Evolutionary conservation across 176 grass and related monocot species (phyloP).

Genomic region (Bonia amplexicaulis): DNA sequence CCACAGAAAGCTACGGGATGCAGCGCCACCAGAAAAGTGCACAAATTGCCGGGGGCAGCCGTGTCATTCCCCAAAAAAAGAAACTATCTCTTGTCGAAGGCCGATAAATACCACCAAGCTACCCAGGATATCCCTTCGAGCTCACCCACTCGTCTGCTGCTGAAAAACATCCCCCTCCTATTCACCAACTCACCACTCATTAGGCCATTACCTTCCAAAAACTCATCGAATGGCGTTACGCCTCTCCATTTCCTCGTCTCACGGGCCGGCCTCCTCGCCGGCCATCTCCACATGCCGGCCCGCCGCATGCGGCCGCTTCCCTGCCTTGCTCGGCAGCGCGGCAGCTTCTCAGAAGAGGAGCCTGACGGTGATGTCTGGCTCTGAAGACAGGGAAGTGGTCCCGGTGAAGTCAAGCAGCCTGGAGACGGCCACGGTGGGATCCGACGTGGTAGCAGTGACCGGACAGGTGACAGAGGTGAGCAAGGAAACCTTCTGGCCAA

Average conservation of each 20-base stretch:
- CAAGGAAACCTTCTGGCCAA: slow-evolving; percentile 97
- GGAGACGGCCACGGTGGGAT: slow-evolving; percentile 44
- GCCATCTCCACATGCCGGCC: slow-evolving; percentile 51
- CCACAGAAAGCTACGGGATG: background rate
- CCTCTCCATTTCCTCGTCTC: slow-evolving; percentile 59
- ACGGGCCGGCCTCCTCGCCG: slow-evolving; percentile 32
- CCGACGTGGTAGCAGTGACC: slow-evolving; percentile 39
- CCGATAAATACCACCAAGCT: slow-evolving; percentile 24
- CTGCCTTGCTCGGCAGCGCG: slow-evolving; percentile 6
- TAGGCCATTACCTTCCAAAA: slow-evolving; percentile 20
- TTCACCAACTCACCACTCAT: slow-evolving; percentile 5
- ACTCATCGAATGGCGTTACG: slow-evolving; percentile 65
- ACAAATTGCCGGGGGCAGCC: background rate
- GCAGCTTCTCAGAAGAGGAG: slow-evolving; percentile 33
- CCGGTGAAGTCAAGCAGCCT: slow-evolving; percentile 45
- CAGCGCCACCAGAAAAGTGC: slow-evolving; percentile 6
- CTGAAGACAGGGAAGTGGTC: slow-evolving; percentile 15
- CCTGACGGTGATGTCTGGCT: slow-evolving; percentile 5
- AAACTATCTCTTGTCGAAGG: background rate
- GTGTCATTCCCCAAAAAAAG: slow-evolving; percentile 1
- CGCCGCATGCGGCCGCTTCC: slow-evolving; percentile 27
- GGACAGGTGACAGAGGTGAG: slow-evolving; percentile 81
- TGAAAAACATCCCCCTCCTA: background rate
- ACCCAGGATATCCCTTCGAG: slow-evolving; percentile 32
- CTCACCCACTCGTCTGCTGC: slow-evolving; percentile 35